These are phyloP conservation scores for Penicillium angulare DNA, from an alignment of 495 filamentous ascomycete genomes.

Conservation along the genomic window DNA sequence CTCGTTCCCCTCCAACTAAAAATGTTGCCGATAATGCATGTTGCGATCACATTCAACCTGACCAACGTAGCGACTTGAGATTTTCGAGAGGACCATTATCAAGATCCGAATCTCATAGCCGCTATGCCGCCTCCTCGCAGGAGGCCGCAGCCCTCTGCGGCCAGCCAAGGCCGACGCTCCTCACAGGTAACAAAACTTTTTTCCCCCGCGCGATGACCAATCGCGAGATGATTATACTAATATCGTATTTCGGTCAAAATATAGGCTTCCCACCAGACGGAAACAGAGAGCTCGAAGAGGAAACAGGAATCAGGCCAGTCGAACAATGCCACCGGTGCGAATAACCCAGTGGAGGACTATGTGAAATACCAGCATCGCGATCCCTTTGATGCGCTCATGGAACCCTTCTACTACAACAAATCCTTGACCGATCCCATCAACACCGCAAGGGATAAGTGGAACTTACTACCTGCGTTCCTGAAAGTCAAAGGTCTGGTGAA, in stretches of 20 bases:
- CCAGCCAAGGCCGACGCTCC: constrained; percentile 19
- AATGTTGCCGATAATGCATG: constrained; percentile 5
- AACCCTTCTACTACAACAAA: constrained; percentile 97
- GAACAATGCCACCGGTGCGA: constrained; percentile 2
- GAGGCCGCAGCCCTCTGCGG: constrained; percentile 28
- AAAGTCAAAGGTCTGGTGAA: constrained; percentile 96
- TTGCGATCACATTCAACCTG: background rate
- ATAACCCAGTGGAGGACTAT: constrained; percentile 4
- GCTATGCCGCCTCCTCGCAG: constrained; percentile 35
- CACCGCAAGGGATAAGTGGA: constrained; percentile 94
- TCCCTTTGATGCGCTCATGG: constrained; percentile 80
- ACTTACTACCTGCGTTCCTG: constrained; percentile 90
- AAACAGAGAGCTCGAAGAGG: constrained; percentile 9
- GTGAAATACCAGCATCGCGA: constrained; percentile 38
- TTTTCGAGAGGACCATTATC: background rate
- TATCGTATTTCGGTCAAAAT: background rate
- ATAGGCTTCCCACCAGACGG: constrained; percentile 4
- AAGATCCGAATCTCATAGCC: constrained; percentile 1
- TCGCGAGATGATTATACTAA: background rate
- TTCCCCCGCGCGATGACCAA: constrained; percentile 4
- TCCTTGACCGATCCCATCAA: constrained; percentile 88
- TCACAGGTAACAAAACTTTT: constrained; percentile 35
- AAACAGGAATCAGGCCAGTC: constrained; percentile 15
- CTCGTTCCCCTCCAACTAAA: constrained; percentile 23
- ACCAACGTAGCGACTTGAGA: constrained; percentile 13